Base-by-base conservation (phyloP, 208 protist species). In the Novymonas esmeraldas region DNA sequence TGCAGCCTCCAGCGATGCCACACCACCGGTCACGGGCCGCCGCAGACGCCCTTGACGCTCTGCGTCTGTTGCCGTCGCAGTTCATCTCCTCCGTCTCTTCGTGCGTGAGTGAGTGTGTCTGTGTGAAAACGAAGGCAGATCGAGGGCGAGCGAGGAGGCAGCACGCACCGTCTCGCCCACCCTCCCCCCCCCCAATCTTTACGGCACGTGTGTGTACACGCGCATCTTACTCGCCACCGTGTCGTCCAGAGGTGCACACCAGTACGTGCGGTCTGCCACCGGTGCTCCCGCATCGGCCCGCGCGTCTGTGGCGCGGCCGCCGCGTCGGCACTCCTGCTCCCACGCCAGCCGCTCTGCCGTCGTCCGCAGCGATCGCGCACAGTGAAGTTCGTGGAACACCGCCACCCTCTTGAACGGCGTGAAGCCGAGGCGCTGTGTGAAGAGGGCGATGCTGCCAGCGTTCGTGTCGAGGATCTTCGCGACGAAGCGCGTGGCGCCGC, bases 381-480 rank as follows among this genome's bases (percentile, higher is more conserved):
- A 83, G 58, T 96, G 91, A 5, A 94, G 24, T 55, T 98, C 90
- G 36, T 85, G 73, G 67, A 98, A 98, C 9, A 94, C 92, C 61
- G 63, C 66, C n/a, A 96, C 89, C 31, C 82, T 70, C 66, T 92
- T 92, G 45, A 85, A 71, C 36, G 67, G 39, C 0, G 22, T 36
- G 73, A 96, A 98, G n/a, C 73, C 54, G 24, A 98, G 83, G 20
- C 80, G 74, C 11, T 80, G 33, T 22, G 76, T 54, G 62, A 98
- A 98, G 11, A 98, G 78, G 1, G 41, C 26, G 10, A 95, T 72
- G 58, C 90, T 96, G 36, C 60, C 49, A 1, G n/a, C 50, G 77
- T 98, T 98, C 39, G 56, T 61, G 11, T 85, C 76, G 3, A 95
- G 70, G 22, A 98, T 96, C 73, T 98, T 98, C 6, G 93, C 93